Evolutionary conservation across 768 basidiomycete species (phyloP).

Genomic region (Neoboletus subvelutipes): DNA sequence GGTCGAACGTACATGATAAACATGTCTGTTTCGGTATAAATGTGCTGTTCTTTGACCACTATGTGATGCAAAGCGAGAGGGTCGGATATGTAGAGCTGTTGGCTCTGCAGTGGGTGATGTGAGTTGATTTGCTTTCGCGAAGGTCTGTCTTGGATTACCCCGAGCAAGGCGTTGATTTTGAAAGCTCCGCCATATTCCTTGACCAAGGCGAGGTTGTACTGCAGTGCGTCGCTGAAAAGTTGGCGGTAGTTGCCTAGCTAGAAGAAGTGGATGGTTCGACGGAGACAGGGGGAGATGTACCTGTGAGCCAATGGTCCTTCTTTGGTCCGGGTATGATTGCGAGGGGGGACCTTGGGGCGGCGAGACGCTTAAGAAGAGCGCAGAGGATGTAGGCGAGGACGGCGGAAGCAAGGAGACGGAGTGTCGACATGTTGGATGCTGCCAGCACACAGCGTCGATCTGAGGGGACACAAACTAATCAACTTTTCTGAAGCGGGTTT

Average conservation of each 20-base stretch:
- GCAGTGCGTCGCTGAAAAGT: slow-evolving; percentile 34
- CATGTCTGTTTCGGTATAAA: slow-evolving; percentile 38
- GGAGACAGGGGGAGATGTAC: slow-evolving; percentile 4
- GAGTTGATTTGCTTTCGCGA: background rate
- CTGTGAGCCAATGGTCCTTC: slow-evolving; percentile 38
- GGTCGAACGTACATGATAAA: slow-evolving; percentile 30
- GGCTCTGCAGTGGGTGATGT: slow-evolving; percentile 10
- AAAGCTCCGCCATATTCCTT: slow-evolving; percentile 35
- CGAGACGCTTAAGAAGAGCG: slow-evolving; percentile 14
- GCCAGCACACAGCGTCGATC: too few species aligned
- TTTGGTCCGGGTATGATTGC: slow-evolving; percentile 29
- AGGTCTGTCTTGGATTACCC: slow-evolving; percentile 20
- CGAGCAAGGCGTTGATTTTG: slow-evolving; percentile 36
- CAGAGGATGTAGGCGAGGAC: slow-evolving; percentile 18
- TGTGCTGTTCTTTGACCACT: slow-evolving; percentile 36
- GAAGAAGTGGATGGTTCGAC: background rate
- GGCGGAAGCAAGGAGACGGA: slow-evolving; percentile 2
- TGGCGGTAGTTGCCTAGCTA: slow-evolving; percentile 32
- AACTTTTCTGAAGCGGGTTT: too few species aligned
- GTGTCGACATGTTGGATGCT: background rate
- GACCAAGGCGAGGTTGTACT: slow-evolving; percentile 32
- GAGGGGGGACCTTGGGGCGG: slow-evolving; percentile 15
- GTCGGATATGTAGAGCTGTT: slow-evolving; percentile 38
- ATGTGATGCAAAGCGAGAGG: slow-evolving; percentile 39
- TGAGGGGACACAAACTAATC: too few species aligned